Conservation (phyloP, 2,329 filamentous ascomycete genomes). For the Hypoxylon sp. region DNA sequence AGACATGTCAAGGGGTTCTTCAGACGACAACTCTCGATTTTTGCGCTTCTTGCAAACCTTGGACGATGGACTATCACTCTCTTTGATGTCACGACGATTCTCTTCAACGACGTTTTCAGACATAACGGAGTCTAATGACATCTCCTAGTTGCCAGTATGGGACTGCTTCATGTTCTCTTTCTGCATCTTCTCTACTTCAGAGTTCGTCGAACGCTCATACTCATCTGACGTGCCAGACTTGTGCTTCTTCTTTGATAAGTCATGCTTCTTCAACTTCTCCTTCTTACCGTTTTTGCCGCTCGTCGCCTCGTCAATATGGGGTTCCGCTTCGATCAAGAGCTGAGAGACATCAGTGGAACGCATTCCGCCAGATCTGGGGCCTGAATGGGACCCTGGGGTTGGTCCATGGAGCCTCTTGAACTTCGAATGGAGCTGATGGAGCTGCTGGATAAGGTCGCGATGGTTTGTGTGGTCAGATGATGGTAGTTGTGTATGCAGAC, state of each 20-base stretch:
- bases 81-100: not conserved
- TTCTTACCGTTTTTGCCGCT: not conserved
- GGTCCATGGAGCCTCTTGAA: not conserved
- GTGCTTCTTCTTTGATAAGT: not conserved
- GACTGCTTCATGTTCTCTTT: not conserved
- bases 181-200: not conserved
- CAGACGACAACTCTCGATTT: not conserved
- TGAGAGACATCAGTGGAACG: not conserved
- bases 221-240: not conserved
- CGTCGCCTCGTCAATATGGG: not conserved
- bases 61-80: not conserved
- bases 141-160: not conserved
- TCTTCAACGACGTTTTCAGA: not conserved
- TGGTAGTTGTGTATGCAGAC: slow-evolving; percentile 32
- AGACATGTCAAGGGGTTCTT: not conserved
- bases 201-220: not conserved
- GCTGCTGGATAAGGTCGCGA: not conserved
- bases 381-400: not conserved
- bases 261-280: not conserved
- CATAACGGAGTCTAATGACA: not conserved
- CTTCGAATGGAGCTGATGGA: not conserved
- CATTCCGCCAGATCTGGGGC: not conserved
- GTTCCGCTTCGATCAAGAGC: not conserved
- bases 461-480: slow-evolving; percentile 14
- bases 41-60: not conserved